These are phyloP conservation scores for Xylariaceae sp. DNA, from an alignment of 2,329 filamentous ascomycete genomes.

Conservation along the genomic window DNA sequence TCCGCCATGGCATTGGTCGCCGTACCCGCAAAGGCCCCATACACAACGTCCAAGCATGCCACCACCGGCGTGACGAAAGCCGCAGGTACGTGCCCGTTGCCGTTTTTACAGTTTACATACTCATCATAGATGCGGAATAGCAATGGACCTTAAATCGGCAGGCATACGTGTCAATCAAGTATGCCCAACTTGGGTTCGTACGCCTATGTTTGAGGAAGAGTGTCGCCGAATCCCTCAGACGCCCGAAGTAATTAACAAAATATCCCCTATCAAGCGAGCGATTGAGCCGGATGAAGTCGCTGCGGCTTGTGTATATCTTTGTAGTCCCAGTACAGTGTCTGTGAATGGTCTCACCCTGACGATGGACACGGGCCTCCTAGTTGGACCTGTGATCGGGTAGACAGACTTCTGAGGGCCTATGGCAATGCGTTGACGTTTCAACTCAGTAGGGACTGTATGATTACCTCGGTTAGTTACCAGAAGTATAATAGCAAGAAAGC, in stretches of 20 bases:
- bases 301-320: constrained; percentile 32
- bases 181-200: constrained; percentile 28
- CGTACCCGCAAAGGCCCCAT: constrained; percentile 27
- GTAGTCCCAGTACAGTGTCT: constrained; percentile 25
- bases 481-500: too few relatives aligned
- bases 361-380: constrained; percentile 29
- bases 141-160: constrained; percentile 26
- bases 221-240: constrained; percentile 22
- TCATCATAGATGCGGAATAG: constrained; percentile 19
- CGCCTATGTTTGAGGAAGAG: constrained; percentile 31
- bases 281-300: constrained; percentile 33
- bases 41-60: constrained; percentile 38
- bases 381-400: too few relatives aligned
- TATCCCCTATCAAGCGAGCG: constrained; percentile 24
- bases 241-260: constrained; percentile 12
- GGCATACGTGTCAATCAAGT: constrained; percentile 32
- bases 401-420: too few relatives aligned
- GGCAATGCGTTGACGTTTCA: too few relatives aligned
- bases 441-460: too few relatives aligned
- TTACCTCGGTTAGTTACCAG: too few relatives aligned
- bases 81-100: constrained; percentile 11
- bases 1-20: constrained; percentile 34
- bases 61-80: constrained; percentile 33
- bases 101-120: neutral
- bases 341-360: constrained; percentile 26